Evolutionary conservation across 352 stramenopile species (phyloP).

Genomic region (Halophytophthora batemanensis): DNA sequence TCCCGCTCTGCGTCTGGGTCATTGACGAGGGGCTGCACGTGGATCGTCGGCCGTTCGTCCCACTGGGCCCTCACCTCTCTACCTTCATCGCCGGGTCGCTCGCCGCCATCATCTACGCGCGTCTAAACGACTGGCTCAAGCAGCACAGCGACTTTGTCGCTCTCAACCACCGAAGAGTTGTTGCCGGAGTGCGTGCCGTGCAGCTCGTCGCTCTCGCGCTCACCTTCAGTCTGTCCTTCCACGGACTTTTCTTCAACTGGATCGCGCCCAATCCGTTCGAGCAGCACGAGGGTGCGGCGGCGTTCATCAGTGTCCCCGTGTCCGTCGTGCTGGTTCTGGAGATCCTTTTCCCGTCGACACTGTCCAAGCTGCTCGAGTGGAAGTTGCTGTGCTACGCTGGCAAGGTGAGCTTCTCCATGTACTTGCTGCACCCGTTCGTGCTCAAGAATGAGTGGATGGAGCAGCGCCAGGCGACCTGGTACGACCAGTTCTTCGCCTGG

Average conservation of each 20-base stretch:
- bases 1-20: slow-evolving; percentile 8
- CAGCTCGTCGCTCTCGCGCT: slow-evolving; percentile 4
- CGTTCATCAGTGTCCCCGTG: slow-evolving; percentile 12
- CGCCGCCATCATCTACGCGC: slow-evolving; percentile 14
- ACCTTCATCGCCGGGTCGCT: slow-evolving; percentile 23
- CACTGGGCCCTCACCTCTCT: slow-evolving; percentile 1
- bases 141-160: slow-evolving; percentile 9
- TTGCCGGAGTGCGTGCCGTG: background rate
- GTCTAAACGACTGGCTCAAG: slow-evolving; percentile 1
- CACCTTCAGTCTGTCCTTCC: slow-evolving; percentile 10
- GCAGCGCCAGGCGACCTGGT: slow-evolving; percentile 6
- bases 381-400: slow-evolving; percentile 16
- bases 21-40: slow-evolving; percentile 4
- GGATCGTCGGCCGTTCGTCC: slow-evolving; percentile 1
- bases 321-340: slow-evolving; percentile 13
- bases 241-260: slow-evolving; percentile 21
- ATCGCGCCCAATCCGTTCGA: slow-evolving; percentile 13
- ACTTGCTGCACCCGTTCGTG: slow-evolving; percentile 23
- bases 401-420: slow-evolving; percentile 30
- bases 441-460: slow-evolving; percentile 3
- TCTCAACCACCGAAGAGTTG: slow-evolving; percentile 1
- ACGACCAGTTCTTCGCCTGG: slow-evolving; percentile 15
- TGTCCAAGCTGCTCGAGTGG: slow-evolving; percentile 22
- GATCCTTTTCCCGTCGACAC: slow-evolving; percentile 12
- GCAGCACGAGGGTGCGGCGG: slow-evolving; percentile 2